phyloP scores from a whole-genome alignment of 2,329 filamentous ascomycete genomes.

The Beauveria sp. region DNA sequence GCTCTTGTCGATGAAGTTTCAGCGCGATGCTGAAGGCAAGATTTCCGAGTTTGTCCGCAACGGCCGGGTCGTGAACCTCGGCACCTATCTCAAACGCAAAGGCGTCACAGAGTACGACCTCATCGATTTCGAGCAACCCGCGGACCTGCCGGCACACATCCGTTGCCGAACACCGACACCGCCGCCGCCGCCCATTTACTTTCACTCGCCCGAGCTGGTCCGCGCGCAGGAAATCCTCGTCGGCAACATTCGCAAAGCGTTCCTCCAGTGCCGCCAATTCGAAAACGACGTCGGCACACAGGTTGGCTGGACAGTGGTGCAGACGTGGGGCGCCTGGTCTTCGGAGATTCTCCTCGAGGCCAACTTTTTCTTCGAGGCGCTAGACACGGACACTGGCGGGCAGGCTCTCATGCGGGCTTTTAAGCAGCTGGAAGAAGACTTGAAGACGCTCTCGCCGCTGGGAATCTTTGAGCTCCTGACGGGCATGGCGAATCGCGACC shows the following conservation, averaged over 20 bases:
- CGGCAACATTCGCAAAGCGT: constrained; percentile 36
- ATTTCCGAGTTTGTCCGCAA: constrained; percentile 46
- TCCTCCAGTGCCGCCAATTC: constrained; percentile 36
- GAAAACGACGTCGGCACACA: constrained; percentile 31
- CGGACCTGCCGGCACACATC: constrained; percentile 35
- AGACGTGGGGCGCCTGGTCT: constrained; percentile 37
- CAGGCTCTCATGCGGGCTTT: constrained; percentile 35
- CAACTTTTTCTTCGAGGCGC: constrained; percentile 34
- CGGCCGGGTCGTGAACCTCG: constrained; percentile 43
- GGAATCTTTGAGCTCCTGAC: constrained; percentile 36
- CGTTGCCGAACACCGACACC: constrained; percentile 39
- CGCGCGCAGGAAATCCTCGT: constrained; percentile 37
- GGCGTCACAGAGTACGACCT: constrained; percentile 46
- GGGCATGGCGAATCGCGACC: constrained; percentile 36
- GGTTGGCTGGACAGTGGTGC: constrained; percentile 33
- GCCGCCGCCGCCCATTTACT: constrained; percentile 33
- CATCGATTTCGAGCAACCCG: constrained; percentile 36
- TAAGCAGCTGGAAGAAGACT: constrained; percentile 34
- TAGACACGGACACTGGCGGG: constrained; percentile 32
- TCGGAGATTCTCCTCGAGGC: constrained; percentile 37
- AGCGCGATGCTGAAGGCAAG: constrained; percentile 45
- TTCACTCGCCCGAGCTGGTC: constrained; percentile 35
- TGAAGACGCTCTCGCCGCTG: constrained; percentile 35
- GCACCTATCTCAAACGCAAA: constrained; percentile 45
- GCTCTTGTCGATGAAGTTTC: constrained; percentile 43